Evolutionary conservation across 2,329 filamentous ascomycete species (phyloP), one percentile per base, ranked within the genome.

Genomic region (Botrytis elliptica): DNA sequence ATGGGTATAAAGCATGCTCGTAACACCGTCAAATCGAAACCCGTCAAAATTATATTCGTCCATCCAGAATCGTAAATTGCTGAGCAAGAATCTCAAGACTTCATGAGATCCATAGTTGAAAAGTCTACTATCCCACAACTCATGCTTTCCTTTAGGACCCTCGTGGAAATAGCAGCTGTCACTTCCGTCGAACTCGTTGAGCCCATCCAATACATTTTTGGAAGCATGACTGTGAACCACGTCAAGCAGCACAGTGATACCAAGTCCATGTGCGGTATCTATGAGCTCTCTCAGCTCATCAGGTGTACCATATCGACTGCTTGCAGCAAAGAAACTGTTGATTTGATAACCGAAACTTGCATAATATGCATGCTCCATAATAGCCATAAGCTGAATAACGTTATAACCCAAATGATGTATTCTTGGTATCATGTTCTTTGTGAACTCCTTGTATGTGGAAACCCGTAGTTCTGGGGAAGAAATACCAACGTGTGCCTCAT

Each of bases 351-450:
- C 96, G 80, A 99, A 99, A 81, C 95, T 98, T 79, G 96, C 96
- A 82, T 99, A 99, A 86, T 99, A 99, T 68, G 96, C 96, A 84
- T 99, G 96, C 82, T 99, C 96, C 95, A 99, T 99, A 81, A 99
- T 88, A 64, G 96, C 96, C 96, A 99, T 99, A 76, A 99, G 87
- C 82, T 99, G 96, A 78, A 99, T 98, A 72, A 95, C 93, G 81
- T 99, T 98, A 86, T 99, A 99, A 59, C 95, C 96, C 62, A 98
- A 86, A 76, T 90, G 86, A 81, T 95, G 92, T 84, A 99, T 98
- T 74, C 95, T 90, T 25, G 95, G 95, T 12, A 99, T 88, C 88
- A 97, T 94, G 82, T 93, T 94, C 80, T 91, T 87, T 3, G 95
- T 98, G 82, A 99, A 99, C 84, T 99, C 95, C 83, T 98, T 97